A percentile compares a stretch with the other conserved stretches of the same genome.
Evolutionary conservation across 371 early-diverging fungal genomes (phyloP).

Genomic region (Mortierella polycephala): DNA sequence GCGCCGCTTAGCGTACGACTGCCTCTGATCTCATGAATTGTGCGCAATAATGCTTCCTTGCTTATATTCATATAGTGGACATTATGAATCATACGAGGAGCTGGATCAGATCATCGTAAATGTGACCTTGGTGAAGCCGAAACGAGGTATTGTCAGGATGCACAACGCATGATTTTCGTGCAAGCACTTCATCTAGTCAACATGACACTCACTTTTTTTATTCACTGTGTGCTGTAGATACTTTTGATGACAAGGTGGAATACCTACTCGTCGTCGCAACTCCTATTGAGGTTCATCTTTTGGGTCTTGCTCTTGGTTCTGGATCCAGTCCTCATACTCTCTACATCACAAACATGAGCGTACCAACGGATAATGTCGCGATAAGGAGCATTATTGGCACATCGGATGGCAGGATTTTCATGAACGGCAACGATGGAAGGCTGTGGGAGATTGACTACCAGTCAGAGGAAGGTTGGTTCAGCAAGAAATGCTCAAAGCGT

Average conservation of each 20-base stretch:
- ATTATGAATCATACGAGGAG: constrained; percentile 81
- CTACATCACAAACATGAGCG: constrained; percentile 77
- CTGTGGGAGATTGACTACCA: constrained; percentile 88
- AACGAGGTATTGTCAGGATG: constrained; percentile 57
- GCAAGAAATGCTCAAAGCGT: constrained; percentile 76
- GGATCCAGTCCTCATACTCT: constrained; percentile 59
- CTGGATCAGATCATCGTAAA: constrained; percentile 86
- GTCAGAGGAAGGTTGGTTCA: constrained; percentile 90
- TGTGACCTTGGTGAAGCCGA: constrained; percentile 82
- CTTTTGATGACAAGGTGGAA: constrained; percentile 83
- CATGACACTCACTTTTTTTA: background rate
- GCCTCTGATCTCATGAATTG: background rate
- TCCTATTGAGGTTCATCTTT: constrained; percentile 79
- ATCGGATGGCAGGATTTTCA: constrained; percentile 83
- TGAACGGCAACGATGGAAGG: constrained; percentile 83
- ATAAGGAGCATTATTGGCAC: constrained; percentile 85
- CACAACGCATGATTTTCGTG: background rate
- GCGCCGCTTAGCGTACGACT: background rate
- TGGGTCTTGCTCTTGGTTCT: constrained; percentile 70
- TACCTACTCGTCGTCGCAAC: constrained; percentile 90
- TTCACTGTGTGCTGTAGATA: constrained; percentile 51
- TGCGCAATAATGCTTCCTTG: background rate
- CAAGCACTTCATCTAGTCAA: too few relatives aligned
- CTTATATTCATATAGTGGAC: constrained; percentile 51
- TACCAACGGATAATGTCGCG: constrained; percentile 79